A percentile compares a stretch with the other conserved stretches of the same genome.
Conservation (phyloP, 2,329 filamentous ascomycete genomes). For the Colletotrichum kahawae region DNA sequence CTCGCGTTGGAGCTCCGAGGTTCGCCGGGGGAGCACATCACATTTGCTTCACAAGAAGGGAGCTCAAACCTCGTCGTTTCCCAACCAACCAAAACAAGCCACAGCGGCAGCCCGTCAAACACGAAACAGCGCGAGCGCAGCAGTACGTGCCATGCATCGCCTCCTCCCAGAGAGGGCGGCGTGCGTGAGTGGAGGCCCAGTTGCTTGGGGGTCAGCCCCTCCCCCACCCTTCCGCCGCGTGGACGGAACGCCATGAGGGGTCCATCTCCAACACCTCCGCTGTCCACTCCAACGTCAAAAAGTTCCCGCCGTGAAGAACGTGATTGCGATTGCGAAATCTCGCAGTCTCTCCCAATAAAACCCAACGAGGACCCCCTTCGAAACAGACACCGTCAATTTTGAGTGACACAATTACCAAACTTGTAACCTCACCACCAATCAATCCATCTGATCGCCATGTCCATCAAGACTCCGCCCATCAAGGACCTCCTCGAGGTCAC, state of each 20-base stretch:
- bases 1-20: not conserved
- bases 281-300: not conserved
- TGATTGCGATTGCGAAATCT: not conserved
- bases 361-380: not conserved
- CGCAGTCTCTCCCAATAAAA: not conserved
- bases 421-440: not conserved
- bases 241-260: not conserved
- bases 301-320: not conserved
- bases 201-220: slow-evolving; percentile 10
- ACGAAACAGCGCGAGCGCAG: not conserved
- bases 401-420: not conserved
- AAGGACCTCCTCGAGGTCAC: slow-evolving; percentile 12
- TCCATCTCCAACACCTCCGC: not conserved
- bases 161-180: too few species aligned
- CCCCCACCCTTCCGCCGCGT: slow-evolving; percentile 17
- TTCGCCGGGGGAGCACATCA: not conserved
- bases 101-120: not conserved
- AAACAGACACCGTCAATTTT: not conserved
- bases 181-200: not conserved
- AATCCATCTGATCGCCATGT: not conserved
- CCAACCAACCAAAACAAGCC: not conserved
- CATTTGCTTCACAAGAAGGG: not conserved
- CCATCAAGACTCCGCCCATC: slow-evolving; percentile 14
- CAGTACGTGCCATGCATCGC: not conserved
- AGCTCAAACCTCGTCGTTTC: not conserved